Conservation (phyloP, 2,329 filamentous ascomycete species). For the Pseudogymnoascus sp. region DNA sequence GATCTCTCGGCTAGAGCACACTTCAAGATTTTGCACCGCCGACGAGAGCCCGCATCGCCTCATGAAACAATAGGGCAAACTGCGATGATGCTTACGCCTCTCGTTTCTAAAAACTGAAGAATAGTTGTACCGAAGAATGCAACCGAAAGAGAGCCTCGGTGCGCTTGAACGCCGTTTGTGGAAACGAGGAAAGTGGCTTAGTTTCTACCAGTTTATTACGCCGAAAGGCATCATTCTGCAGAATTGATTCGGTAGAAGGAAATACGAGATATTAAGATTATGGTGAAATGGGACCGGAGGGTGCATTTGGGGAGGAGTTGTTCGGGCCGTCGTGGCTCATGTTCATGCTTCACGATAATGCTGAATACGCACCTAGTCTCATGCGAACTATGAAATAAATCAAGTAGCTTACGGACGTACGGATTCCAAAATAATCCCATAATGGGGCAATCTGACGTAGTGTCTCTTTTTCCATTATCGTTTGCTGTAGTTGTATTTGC, state of each 20-base stretch:
- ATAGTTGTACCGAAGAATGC: no score
- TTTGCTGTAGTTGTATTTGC: no score
- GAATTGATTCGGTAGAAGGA: neutral
- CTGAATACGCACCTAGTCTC: neutral
- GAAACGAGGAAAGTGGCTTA: neutral
- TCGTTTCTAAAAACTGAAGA: neutral
- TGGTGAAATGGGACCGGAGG: neutral
- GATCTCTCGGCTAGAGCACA: neutral
- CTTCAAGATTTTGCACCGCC: neutral
- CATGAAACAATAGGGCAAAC: neutral
- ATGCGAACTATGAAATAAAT: neutral
- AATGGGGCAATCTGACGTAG: neutral
- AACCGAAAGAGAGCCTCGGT: neutral
- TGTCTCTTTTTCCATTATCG: no score
- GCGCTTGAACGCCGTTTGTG: neutral
- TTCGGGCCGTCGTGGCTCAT: neutral
- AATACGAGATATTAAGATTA: neutral
- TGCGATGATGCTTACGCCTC: neutral
- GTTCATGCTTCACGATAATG: neutral
- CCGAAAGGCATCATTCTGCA: neutral
- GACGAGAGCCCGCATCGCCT: neutral
- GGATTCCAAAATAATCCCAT: neutral
- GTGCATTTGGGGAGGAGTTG: neutral
- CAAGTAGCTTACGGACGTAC: neutral
- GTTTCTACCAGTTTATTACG: neutral